Conservation (phyloP, 1,139 yeast species). For the Protomyces lactucae-debilis region DNA sequence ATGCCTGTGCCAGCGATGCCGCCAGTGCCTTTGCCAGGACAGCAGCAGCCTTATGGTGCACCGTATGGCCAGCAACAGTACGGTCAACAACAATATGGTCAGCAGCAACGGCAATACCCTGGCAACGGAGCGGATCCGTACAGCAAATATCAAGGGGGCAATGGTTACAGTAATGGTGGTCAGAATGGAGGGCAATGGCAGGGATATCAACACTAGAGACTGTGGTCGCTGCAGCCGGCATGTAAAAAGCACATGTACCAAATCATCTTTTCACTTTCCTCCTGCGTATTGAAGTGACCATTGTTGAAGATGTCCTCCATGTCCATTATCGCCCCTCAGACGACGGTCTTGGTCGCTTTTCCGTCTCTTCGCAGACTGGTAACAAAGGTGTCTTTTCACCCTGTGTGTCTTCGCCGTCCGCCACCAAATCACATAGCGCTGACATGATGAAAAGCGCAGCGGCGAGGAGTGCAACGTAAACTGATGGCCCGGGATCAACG, state of each 20-base stretch:
- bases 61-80: background rate
- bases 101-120: background rate
- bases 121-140: background rate
- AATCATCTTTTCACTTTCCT: background rate
- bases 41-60: background rate
- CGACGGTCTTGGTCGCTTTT: too few species aligned
- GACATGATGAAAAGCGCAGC: too few species aligned
- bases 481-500: too few species aligned
- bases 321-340: too few species aligned
- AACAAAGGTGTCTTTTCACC: too few species aligned
- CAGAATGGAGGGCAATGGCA: constrained; percentile 2
- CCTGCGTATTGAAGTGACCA: too few species aligned
- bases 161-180: constrained; percentile 2
- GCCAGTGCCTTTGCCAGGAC: background rate
- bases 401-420: too few species aligned
- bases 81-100: constrained; percentile 1
- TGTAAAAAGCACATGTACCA: background rate
- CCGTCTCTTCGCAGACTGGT: too few species aligned
- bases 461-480: too few species aligned
- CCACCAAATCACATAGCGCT: too few species aligned
- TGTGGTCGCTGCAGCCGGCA: background rate
- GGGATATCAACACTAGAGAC: constrained; percentile 6
- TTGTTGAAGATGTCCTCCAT: too few species aligned
- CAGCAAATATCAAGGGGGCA: constrained; percentile 8
- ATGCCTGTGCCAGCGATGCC: background rate